Evolutionary conservation across 495 filamentous ascomycete species (phyloP).

Genomic region (Daldinia concentrica): DNA sequence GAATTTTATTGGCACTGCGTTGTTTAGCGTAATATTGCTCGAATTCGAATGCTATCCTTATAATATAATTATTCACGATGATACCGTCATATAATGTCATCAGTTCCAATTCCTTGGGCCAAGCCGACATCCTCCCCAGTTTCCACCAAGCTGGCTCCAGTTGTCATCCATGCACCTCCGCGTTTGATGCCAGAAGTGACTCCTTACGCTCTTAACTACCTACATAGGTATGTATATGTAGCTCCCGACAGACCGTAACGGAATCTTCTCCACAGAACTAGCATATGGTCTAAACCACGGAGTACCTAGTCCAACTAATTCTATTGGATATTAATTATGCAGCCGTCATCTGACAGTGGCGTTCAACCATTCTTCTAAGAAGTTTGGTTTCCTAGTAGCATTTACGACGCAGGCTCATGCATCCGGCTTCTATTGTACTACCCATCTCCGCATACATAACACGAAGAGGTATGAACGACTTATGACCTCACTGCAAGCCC

Average conservation of each 20-base stretch:
- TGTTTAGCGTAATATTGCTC: not conserved
- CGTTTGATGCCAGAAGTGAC: not conserved
- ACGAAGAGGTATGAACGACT: not conserved
- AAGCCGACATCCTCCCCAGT: not conserved
- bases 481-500: not conserved
- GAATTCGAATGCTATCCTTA: not conserved
- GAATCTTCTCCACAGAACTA: slow-evolving; percentile 2
- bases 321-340: not conserved
- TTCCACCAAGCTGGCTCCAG: not conserved
- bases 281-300: not conserved
- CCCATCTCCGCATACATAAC: not conserved
- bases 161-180: not conserved
- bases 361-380: not conserved
- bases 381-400: not conserved
- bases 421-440: not conserved
- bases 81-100: not conserved
- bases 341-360: not conserved
- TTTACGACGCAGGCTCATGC: not conserved
- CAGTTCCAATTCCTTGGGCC: not conserved
- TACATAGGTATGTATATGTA: too few relatives aligned
- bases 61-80: not conserved
- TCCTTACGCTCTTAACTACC: not conserved
- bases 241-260: not conserved
- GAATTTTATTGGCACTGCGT: not conserved
- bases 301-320: not conserved